Conservation (phyloP, 768 basidiomycete species). For the Hypsizygus marmoreus region DNA sequence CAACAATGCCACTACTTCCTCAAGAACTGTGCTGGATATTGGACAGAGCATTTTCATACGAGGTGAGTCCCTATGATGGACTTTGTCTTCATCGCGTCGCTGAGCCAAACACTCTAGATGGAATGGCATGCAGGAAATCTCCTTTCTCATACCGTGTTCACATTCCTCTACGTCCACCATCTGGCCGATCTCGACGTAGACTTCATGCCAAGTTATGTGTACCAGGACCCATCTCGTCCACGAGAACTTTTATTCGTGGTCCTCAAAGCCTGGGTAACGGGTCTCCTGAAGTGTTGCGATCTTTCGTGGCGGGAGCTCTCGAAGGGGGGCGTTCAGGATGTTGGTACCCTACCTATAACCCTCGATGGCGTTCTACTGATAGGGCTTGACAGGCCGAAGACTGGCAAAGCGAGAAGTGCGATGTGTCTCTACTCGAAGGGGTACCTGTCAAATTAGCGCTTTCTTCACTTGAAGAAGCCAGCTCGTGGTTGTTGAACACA, state of each 20-base stretch:
- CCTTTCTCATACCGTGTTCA: conserved; percentile 85
- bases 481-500: conserved; percentile 56
- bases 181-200: conserved; percentile 64
- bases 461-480: conserved; percentile 58
- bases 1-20: conserved; percentile 61
- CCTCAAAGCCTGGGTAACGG: conserved; percentile 65
- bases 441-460: conserved; percentile 56
- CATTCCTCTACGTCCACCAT: conserved; percentile 71
- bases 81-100: no score
- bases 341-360: conserved; percentile 40
- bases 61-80: conserved; percentile 63
- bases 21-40: conserved; percentile 89
- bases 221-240: conserved; percentile 50
- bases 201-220: conserved; percentile 28
- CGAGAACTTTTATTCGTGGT: conserved; percentile 67
- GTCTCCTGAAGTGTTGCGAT: conserved; percentile 80
- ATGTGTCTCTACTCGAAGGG: conserved; percentile 71
- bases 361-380: conserved; percentile 13
- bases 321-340: conserved; percentile 77
- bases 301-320: conserved; percentile 79
- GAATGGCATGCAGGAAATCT: conserved; percentile 86
- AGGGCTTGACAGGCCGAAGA: conserved; percentile 67
- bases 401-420: conserved; percentile 89
- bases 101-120: no score
- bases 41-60: conserved; percentile 74